Evolutionary conservation across 208 protist species (phyloP).

Genomic region (Giardia muris): DNA sequence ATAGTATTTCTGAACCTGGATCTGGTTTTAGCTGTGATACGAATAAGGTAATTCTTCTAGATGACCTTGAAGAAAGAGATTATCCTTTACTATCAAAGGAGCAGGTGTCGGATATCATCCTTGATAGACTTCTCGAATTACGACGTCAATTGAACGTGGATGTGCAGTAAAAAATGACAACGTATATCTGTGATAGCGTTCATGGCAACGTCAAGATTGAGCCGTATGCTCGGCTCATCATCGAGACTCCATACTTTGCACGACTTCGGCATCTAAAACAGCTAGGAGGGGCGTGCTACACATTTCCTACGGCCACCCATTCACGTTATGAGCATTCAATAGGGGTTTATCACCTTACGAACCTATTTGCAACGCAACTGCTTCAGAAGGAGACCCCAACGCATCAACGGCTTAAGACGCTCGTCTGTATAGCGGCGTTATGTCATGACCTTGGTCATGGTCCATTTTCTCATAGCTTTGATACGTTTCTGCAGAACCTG

Average conservation of each 20-base stretch:
- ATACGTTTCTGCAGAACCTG: conserved; percentile 25
- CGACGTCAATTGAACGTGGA: too few relatives aligned
- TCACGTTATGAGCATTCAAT: conserved; percentile 46
- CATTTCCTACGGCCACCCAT: conserved; percentile 44
- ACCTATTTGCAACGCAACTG: neutral
- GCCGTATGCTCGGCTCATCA: conserved; percentile 30
- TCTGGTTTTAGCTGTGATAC: too few relatives aligned
- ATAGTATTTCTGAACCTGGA: too few relatives aligned
- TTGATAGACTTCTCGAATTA: too few relatives aligned
- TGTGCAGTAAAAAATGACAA: neutral
- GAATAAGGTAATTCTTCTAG: too few relatives aligned
- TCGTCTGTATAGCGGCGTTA: conserved; percentile 41
- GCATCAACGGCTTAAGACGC: neutral
- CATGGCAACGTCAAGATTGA: neutral
- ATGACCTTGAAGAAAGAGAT: too few relatives aligned
- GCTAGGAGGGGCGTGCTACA: conserved; percentile 34
- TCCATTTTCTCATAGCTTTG: conserved; percentile 45
- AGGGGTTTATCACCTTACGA: conserved; percentile 38
- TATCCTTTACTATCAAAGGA: too few relatives aligned
- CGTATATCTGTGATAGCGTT: neutral
- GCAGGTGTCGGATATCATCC: too few relatives aligned
- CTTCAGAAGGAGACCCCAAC: conserved; percentile 22
- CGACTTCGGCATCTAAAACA: conserved; percentile 41
- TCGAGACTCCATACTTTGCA: conserved; percentile 48
- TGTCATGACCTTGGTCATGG: conserved; percentile 50